Percentiles rank a stretch among this genome's conserved stretches.
phyloP scores from a whole-genome alignment of 225 moss, liverwort and hornwort species.

The Antitrichia curtipendula region DNA sequence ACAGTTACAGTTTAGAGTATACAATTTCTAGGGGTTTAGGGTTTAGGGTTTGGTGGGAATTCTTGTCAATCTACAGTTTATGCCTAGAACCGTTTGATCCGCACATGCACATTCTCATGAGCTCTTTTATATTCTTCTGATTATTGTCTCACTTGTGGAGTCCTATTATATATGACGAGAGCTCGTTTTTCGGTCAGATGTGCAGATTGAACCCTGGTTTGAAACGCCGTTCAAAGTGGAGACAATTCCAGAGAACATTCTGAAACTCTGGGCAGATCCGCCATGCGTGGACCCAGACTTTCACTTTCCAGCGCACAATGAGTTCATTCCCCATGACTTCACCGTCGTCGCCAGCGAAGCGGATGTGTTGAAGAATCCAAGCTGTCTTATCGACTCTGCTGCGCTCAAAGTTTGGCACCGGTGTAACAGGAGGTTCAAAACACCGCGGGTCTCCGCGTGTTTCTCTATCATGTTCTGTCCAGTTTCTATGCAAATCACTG shows the following conservation, averaged over 20 bases:
- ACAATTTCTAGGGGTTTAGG: no score
- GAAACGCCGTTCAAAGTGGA: constrained; percentile 29
- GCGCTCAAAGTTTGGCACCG: constrained; percentile 34
- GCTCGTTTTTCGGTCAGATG: constrained; percentile 6
- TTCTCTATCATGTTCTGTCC: constrained; percentile 26
- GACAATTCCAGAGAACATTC: not conserved
- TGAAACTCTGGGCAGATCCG: constrained; percentile 32
- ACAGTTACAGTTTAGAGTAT: not conserved
- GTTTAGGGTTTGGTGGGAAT: not conserved
- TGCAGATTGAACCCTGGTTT: constrained; percentile 54
- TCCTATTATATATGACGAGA: not conserved
- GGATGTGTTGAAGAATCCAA: constrained; percentile 4
- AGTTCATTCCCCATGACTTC: constrained; percentile 40
- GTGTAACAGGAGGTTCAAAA: constrained; percentile 12
- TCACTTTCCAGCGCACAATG: constrained; percentile 23
- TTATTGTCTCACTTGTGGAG: not conserved
- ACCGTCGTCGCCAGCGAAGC: constrained; percentile 1
- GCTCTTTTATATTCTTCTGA: not conserved
- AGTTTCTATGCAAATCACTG: not conserved
- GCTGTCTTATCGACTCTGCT: constrained; percentile 30
- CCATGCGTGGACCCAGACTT: constrained; percentile 16
- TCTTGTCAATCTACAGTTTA: not conserved
- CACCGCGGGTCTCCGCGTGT: constrained; percentile 13
- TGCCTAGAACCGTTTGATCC: not conserved
- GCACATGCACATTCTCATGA: not conserved